phyloP scores from a whole-genome alignment of 2,329 filamentous ascomycete genomes.

The Fusarium sp. region DNA sequence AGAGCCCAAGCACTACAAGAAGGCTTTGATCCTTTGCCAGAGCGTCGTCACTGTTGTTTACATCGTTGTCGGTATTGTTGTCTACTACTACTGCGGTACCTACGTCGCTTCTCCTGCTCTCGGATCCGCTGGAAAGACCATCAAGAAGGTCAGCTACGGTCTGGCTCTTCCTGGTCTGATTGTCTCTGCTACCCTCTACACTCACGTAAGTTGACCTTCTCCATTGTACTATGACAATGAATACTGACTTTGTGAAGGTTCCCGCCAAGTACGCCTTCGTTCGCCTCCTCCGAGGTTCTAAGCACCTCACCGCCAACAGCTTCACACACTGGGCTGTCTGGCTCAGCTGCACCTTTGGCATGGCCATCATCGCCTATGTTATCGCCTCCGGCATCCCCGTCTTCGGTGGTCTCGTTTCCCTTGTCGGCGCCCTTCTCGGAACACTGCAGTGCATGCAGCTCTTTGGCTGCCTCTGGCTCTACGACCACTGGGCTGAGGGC shows the following conservation, averaged over 20 bases:
- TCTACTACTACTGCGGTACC: conserved; percentile 59
- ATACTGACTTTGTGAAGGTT: not conserved
- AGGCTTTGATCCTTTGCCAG: conserved; percentile 43
- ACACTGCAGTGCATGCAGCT: conserved; percentile 47
- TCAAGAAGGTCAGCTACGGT: conserved; percentile 59
- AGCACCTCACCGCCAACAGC: conserved; percentile 46
- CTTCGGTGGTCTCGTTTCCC: conserved; percentile 44
- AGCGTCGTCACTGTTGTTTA: conserved; percentile 48
- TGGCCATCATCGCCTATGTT: conserved; percentile 44
- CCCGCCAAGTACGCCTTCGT: conserved; percentile 33
- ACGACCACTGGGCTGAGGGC: conserved; percentile 43
- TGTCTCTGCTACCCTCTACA: conserved; percentile 42
- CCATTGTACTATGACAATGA: accelerated
- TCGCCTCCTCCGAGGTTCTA: conserved; percentile 44
- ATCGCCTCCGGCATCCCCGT: conserved; percentile 41
- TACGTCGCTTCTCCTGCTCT: conserved; percentile 61
- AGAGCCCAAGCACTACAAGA: conserved; percentile 45
- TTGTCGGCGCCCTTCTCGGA: conserved; percentile 47
- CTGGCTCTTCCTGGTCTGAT: conserved; percentile 46
- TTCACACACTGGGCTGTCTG: conserved; percentile 47
- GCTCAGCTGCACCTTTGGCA: conserved; percentile 45
- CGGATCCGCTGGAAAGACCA: conserved; percentile 54
- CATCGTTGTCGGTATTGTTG: conserved; percentile 49
- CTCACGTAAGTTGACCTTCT: conserved; percentile 38
- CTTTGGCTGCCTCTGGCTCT: conserved; percentile 46